Evolutionary conservation across 169 alveolate genomes (phyloP).

Genomic region (Plasmodium berghei): DNA sequence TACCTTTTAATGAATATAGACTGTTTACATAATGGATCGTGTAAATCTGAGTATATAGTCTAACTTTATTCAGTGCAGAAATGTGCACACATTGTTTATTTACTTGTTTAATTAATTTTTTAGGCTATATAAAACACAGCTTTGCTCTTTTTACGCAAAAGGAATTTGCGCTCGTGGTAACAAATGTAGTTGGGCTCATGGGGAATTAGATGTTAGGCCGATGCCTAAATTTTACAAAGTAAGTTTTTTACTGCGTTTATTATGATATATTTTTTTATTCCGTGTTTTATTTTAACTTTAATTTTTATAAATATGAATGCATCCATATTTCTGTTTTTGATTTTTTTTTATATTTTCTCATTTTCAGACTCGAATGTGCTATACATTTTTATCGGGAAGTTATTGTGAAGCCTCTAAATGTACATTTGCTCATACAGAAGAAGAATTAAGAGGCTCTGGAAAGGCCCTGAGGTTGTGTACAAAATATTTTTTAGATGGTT

Average conservation of each 20-base stretch:
- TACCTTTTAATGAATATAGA: too few relatives aligned
- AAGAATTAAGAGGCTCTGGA: slow-evolving; percentile 64
- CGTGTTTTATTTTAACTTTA: too few relatives aligned
- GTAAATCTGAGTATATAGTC: too few relatives aligned
- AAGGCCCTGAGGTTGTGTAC: slow-evolving; percentile 59
- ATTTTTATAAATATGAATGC: not conserved
- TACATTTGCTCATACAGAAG: slow-evolving; percentile 67
- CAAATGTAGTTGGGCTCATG: slow-evolving; percentile 73
- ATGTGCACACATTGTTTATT: too few relatives aligned
- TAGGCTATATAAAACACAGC: slow-evolving; percentile 66
- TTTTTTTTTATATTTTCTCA: not conserved
- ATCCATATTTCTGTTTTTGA: not conserved
- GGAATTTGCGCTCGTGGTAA: slow-evolving; percentile 64
- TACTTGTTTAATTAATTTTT: not conserved
- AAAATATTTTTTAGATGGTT: slow-evolving; percentile 53
- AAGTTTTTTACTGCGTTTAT: not conserved
- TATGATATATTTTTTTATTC: too few relatives aligned
- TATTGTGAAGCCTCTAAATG: slow-evolving; percentile 70
- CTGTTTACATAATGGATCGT: too few relatives aligned
- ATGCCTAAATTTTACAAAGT: slow-evolving; percentile 68
- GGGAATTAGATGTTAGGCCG: slow-evolving; percentile 56
- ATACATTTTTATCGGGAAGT: slow-evolving; percentile 56
- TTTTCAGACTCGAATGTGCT: slow-evolving; percentile 64
- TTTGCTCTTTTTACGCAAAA: slow-evolving; percentile 62
- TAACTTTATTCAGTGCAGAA: too few relatives aligned